Percentiles rank a stretch among this genome's conserved stretches.
These are phyloP conservation scores for Penicillium paneum DNA, from an alignment of 2,329 filamentous ascomycete species.

Conservation along the genomic window DNA sequence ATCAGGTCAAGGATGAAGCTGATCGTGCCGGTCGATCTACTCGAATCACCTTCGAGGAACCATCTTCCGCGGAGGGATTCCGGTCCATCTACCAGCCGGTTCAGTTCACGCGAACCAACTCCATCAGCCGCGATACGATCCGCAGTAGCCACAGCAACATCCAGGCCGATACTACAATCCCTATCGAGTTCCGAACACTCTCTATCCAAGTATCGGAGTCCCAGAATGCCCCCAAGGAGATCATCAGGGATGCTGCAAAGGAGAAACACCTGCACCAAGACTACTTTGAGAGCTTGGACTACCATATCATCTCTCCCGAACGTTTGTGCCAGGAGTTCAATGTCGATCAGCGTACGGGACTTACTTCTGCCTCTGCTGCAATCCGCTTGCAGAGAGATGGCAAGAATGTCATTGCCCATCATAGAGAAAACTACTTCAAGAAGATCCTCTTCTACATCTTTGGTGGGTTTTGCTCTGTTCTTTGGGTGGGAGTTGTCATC, in stretches of 20 bases:
- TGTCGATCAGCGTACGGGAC: constrained; percentile 56
- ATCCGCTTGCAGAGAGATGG: constrained; percentile 61
- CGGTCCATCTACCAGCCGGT: constrained; percentile 21
- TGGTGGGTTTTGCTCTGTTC: constrained; percentile 72
- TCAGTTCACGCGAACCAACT: constrained; percentile 16
- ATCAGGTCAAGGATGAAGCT: constrained; percentile 10
- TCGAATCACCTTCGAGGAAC: constrained; percentile 24
- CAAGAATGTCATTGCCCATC: constrained; percentile 64
- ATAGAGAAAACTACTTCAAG: constrained; percentile 58
- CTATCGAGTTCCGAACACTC: constrained; percentile 41
- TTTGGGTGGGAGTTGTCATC: constrained; percentile 66
- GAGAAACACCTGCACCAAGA: constrained; percentile 28
- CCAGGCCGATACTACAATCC: constrained; percentile 28
- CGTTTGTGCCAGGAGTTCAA: constrained; percentile 60
- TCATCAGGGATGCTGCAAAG: constrained; percentile 5
- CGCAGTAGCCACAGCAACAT: constrained; percentile 15
- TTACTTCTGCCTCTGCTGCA: constrained; percentile 57
- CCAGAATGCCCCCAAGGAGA: constrained; percentile 31
- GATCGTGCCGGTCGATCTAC: constrained; percentile 12
- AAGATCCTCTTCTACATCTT: constrained; percentile 70
- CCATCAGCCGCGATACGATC: constrained; percentile 22
- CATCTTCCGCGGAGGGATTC: constrained; percentile 8
- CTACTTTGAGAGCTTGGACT: constrained; percentile 62
- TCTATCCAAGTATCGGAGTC: constrained; percentile 41
- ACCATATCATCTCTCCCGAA: constrained; percentile 59